Base-by-base conservation (phyloP, 148 eudicot species). In the Camellia sinensis region DNA sequence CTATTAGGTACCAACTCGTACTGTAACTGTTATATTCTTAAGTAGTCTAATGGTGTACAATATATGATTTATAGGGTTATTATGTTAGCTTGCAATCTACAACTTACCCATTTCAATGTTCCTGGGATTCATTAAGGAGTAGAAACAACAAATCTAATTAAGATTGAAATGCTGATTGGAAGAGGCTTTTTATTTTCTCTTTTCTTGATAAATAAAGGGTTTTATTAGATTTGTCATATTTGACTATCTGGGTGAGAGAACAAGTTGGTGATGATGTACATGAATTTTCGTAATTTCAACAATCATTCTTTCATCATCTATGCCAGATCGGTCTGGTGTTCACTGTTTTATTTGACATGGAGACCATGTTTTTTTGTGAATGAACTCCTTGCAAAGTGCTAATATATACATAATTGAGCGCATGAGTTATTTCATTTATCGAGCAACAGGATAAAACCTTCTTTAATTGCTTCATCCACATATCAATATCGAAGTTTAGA, bases 1-100 rank as follows among this genome's bases (percentile, higher is more conserved):
- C 67, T 96, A 93, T 84, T 98, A 93, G 98, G 99, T 96, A 89
- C 13, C 22, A 66, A 54, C 72, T 48, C 19, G 21, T 68, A 64
- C 66, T 69, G 37, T 48, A 43, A 21, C n/a, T 57, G 45, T 78
- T 22, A 45, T 66, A 11, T 50, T n/a, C 46, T 60, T 6, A 37
- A 1, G 29, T 17, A 2, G 9, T 44, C 13, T 12, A 75, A 19
- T 14, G 71, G 44, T 44, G 72, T 43, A 41, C 21, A 17, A 6
- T 41, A 61, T 61, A 0, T 61, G 3, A 61, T 61, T 3, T 61
- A 61, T 61, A 61, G 19, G 9, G 21, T 4, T 15, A 29, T 29
- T 29, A 29, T 29, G 64, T 22, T 71, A n/a, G 73, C 50, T 44
- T 15, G 52, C 10, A 6, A 15, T 69, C 21, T 68, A 46, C 40